These are phyloP conservation scores for Rickenella mellea DNA, from an alignment of 768 basidiomycete species.

Conservation along the genomic window DNA sequence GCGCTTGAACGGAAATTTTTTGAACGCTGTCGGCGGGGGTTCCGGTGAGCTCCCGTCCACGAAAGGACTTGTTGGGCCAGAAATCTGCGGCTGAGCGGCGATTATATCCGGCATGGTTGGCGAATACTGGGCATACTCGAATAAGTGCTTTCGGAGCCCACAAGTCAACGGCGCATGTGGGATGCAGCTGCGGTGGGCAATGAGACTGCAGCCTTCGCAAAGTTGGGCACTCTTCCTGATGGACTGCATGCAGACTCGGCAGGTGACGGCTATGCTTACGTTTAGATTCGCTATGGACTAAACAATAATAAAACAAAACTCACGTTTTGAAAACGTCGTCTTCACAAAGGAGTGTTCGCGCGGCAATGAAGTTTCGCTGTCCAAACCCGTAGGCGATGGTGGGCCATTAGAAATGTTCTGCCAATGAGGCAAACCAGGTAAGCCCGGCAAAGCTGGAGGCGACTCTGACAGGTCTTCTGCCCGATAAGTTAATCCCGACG, in stretches of 20 bases:
- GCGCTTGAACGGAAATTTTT: constrained; percentile 55
- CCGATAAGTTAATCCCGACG: background rate
- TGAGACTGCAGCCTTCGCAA: constrained; percentile 83
- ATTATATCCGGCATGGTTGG: constrained; percentile 41
- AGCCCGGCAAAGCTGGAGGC: background rate
- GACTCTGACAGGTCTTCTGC: too few species aligned
- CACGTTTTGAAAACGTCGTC: constrained; percentile 88
- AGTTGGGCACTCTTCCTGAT: constrained; percentile 85
- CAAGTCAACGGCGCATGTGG: constrained; percentile 69
- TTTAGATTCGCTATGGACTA: background rate
- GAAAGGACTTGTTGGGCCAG: constrained; percentile 33
- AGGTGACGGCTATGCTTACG: constrained; percentile 58
- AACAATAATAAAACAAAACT: constrained; percentile 22
- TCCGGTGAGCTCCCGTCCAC: constrained; percentile 12
- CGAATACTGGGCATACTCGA: constrained; percentile 70
- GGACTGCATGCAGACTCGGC: constrained; percentile 69
- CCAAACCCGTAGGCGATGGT: constrained; percentile 21
- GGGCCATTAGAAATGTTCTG: constrained; percentile 21
- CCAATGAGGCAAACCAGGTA: constrained; percentile 1
- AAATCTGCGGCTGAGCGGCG: constrained; percentile 30
- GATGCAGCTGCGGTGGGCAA: constrained; percentile 75
- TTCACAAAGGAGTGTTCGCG: constrained; percentile 81
- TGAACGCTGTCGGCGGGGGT: constrained; percentile 52
- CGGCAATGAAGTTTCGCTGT: constrained; percentile 42
- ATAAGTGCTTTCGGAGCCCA: constrained; percentile 72